Percentiles rank a stretch among this genome's conserved stretches.
Conservation (phyloP, 2,329 filamentous ascomycete genomes). For the Penicillium sp. region DNA sequence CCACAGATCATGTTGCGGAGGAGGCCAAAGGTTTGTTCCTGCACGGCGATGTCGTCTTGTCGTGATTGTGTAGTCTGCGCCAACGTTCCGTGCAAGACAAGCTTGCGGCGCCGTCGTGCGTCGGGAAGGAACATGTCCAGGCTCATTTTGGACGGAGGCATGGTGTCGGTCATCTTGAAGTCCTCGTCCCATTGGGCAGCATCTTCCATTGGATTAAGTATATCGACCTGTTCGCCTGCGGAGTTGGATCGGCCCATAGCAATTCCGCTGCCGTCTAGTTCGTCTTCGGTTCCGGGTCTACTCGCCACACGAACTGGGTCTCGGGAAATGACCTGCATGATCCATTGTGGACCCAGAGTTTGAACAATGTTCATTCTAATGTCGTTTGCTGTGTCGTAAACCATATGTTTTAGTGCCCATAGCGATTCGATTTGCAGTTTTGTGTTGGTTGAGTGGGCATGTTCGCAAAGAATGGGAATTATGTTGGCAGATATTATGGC, state of each 20-base stretch:
- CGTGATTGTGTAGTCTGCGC: conserved; percentile 68
- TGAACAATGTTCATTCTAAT: conserved; percentile 78
- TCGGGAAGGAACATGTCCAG: conserved; percentile 41
- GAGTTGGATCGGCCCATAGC: conserved; percentile 61
- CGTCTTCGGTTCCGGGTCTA: conserved; percentile 34
- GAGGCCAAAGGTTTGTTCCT: conserved; percentile 88
- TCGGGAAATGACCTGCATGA: conserved; percentile 74
- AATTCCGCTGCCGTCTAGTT: conserved; percentile 37
- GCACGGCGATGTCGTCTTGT: conserved; percentile 78
- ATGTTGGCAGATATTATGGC: conserved; percentile 73
- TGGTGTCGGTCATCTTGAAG: conserved; percentile 36
- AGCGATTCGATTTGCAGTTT: conserved; percentile 80
- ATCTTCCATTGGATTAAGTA: conserved; percentile 56
- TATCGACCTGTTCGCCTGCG: conserved; percentile 61
- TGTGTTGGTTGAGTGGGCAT: conserved; percentile 80
- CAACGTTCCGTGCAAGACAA: conserved; percentile 64
- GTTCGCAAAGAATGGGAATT: conserved; percentile 75
- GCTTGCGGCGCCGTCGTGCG: conserved; percentile 43
- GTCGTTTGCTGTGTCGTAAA: conserved; percentile 69
- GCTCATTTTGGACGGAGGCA: conserved; percentile 45
- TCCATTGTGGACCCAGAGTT: conserved; percentile 75
- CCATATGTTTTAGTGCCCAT: conserved; percentile 92
- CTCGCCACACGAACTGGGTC: conserved; percentile 43
- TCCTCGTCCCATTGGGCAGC: conserved; percentile 33
- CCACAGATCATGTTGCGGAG: conserved; percentile 85